A percentile compares a stretch with the other conserved stretches of the same genome.
Conservation (phyloP, 768 basidiomycete genomes). For the Russula olivacea region DNA sequence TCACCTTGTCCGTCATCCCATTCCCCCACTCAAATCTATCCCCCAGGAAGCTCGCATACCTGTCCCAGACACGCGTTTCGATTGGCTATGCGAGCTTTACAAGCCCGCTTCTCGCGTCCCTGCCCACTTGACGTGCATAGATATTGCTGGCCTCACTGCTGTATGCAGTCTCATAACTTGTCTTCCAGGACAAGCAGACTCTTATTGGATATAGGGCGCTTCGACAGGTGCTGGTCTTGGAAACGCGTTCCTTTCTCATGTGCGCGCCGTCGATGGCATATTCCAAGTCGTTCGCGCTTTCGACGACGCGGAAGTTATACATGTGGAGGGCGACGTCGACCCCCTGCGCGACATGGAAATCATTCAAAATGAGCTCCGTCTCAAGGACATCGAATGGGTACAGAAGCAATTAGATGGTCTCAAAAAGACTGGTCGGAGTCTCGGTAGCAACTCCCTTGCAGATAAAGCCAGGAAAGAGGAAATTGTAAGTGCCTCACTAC, state of each 20-base stretch:
- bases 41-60: conserved; percentile 81
- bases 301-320: conserved; percentile 98
- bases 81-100: conserved; percentile 88
- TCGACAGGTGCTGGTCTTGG: conserved; percentile 98
- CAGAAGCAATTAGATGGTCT: conserved; percentile 80
- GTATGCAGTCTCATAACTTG: conserved; percentile 38
- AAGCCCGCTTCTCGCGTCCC: conserved; percentile 86
- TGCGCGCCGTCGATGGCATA: conserved; percentile 97
- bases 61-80: conserved; percentile 89
- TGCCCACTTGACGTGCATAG: conserved; percentile 94
- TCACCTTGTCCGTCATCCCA: neutral
- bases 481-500: conserved; percentile 50
- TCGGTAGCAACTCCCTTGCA: conserved; percentile 73
- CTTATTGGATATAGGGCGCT: conserved; percentile 55
- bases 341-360: conserved; percentile 97
- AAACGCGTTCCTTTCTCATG: conserved; percentile 95
- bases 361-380: conserved; percentile 85
- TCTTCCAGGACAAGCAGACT: conserved; percentile 10
- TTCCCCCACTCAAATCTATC: neutral
- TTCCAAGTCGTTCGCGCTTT: conserved; percentile 98
- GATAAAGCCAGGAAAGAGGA: conserved; percentile 98
- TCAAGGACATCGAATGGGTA: conserved; percentile 99
- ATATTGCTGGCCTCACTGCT: conserved; percentile 96
- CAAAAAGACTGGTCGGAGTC: conserved; percentile 65
- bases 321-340: conserved; percentile 97